These are phyloP conservation scores for Chaetomium globosum DNA, from an alignment of 2,329 filamentous ascomycete species.

Conservation along the genomic window DNA sequence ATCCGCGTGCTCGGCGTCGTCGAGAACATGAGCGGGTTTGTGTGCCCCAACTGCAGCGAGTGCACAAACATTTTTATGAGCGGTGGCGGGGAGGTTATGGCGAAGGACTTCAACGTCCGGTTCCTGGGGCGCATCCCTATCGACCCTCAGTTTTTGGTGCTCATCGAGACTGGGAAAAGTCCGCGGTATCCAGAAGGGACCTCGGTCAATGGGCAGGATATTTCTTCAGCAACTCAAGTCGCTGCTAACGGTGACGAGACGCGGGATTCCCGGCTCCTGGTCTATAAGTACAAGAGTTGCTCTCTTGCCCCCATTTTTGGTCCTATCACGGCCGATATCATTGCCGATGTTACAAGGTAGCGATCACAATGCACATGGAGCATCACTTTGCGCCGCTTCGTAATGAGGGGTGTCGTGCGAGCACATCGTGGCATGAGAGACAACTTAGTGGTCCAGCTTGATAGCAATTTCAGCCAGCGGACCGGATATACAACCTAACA, in stretches of 20 bases:
- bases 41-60: constrained; percentile 78
- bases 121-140: constrained; percentile 89
- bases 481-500: not conserved
- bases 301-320: constrained; percentile 71
- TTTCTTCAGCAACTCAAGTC: constrained; percentile 45
- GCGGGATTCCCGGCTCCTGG: constrained; percentile 54
- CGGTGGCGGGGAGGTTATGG: constrained; percentile 88
- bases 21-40: constrained; percentile 94
- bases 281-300: constrained; percentile 73
- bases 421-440: not conserved
- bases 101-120: constrained; percentile 76
- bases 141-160: constrained; percentile 84
- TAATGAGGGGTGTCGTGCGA: not conserved
- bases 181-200: constrained; percentile 73
- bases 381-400: not conserved
- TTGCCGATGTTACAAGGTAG: constrained; percentile 37
- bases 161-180: constrained; percentile 73
- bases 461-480: too few species aligned
- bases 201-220: constrained; percentile 58
- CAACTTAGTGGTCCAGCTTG: not conserved
- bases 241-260: constrained; percentile 38
- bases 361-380: not conserved
- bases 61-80: constrained; percentile 93
- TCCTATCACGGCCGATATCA: constrained; percentile 60
- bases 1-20: constrained; percentile 83